These are phyloP conservation scores for Populus tomentosa DNA, from an alignment of 441 rosid species.

Conservation along the genomic window DNA sequence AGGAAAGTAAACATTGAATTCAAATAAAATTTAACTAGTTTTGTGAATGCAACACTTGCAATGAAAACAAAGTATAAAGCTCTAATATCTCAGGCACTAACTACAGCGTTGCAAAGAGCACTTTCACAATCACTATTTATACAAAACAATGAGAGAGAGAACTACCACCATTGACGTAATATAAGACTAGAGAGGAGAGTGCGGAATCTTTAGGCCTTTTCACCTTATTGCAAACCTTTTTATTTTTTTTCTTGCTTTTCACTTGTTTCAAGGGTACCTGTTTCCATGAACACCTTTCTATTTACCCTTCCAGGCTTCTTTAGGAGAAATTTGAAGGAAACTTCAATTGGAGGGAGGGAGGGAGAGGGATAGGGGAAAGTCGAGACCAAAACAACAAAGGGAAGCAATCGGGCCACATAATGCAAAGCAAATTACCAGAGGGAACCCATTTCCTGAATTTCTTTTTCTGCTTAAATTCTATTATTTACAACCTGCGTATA, in stretches of 20 bases:
- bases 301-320: conserved; percentile 14
- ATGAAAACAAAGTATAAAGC: conserved; percentile 19
- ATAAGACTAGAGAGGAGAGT: conserved; percentile 5
- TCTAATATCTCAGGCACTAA: conserved; percentile 11
- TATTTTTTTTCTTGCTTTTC: conserved; percentile 17
- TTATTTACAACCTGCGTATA: conserved; percentile 43
- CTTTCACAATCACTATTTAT: conserved; percentile 19
- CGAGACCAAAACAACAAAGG: conserved; percentile 19
- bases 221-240: conserved; percentile 21
- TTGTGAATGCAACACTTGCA: not conserved
- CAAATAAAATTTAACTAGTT: conserved; percentile 4
- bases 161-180: not conserved
- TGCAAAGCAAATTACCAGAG: conserved; percentile 15
- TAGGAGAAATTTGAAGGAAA: conserved; percentile 15
- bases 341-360: not conserved
- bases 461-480: not conserved
- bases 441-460: not conserved
- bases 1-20: conserved; percentile 10
- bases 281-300: conserved; percentile 23
- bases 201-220: conserved; percentile 22
- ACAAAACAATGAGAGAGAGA: conserved; percentile 21
- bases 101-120: conserved; percentile 13
- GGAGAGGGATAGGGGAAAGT: not conserved
- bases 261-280: conserved; percentile 31
- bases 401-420: conserved; percentile 13